Evolutionary conservation across 2,329 filamentous ascomycete species (phyloP).

Genomic region (Fusarium sp.): DNA sequence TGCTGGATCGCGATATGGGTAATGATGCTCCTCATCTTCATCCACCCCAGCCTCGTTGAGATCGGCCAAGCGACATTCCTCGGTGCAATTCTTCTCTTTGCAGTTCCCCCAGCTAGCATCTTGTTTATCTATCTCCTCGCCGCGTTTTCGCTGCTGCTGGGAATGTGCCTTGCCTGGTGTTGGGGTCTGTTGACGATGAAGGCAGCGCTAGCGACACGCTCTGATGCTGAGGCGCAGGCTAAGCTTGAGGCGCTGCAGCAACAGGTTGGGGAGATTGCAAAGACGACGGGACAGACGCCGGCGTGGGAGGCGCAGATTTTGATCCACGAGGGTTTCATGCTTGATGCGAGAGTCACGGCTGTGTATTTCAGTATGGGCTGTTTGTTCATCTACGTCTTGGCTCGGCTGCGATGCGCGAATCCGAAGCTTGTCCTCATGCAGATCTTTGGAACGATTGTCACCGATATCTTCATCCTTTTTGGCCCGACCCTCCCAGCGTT

Average conservation of each 20-base stretch:
- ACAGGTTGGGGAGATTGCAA: slow-evolving; percentile 48
- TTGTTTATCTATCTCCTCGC: slow-evolving; percentile 56
- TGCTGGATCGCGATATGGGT: slow-evolving; percentile 59
- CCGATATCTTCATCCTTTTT: slow-evolving; percentile 55
- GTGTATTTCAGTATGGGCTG: slow-evolving; percentile 51
- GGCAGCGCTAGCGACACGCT: slow-evolving; percentile 54
- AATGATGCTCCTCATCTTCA: slow-evolving; percentile 56
- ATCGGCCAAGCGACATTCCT: slow-evolving; percentile 59
- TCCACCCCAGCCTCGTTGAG: slow-evolving; percentile 51
- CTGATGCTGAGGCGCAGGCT: slow-evolving; percentile 50
- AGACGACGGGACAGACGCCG: slow-evolving; percentile 34
- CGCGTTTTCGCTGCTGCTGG: slow-evolving; percentile 53
- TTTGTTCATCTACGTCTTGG: slow-evolving; percentile 55
- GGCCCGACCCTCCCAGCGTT: slow-evolving; percentile 50
- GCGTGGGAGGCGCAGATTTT: slow-evolving; percentile 47
- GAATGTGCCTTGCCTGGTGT: slow-evolving; percentile 58
- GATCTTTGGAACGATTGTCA: slow-evolving; percentile 58
- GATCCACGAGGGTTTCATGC: slow-evolving; percentile 56
- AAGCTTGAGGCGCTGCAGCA: slow-evolving; percentile 47
- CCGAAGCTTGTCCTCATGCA: slow-evolving; percentile 56
- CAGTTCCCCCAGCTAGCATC: slow-evolving; percentile 56
- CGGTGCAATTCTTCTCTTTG: slow-evolving; percentile 52
- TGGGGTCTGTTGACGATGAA: slow-evolving; percentile 61
- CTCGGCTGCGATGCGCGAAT: slow-evolving; percentile 55
- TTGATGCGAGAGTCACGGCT: slow-evolving; percentile 56